Conservation (phyloP, 2,329 filamentous ascomycete species). For the Fusarium multiceps region DNA sequence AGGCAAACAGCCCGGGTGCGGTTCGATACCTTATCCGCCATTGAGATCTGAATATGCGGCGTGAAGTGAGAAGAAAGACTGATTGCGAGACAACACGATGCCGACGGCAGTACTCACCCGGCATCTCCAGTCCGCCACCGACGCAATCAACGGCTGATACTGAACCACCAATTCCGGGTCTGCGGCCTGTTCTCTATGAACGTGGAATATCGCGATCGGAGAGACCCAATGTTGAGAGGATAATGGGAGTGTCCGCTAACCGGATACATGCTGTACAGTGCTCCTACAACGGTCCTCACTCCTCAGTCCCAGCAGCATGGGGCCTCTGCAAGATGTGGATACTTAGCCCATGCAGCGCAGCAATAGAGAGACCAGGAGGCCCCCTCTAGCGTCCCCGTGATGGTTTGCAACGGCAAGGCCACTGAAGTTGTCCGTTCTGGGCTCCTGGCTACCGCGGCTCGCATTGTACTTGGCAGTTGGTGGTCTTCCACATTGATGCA, state of each 20-base stretch:
- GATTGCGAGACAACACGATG: slow-evolving; percentile 28
- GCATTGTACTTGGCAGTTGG: slow-evolving; percentile 34
- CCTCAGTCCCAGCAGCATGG: slow-evolving; percentile 40
- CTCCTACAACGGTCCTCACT: slow-evolving; percentile 4
- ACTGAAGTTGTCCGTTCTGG: slow-evolving; percentile 5
- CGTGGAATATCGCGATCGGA: slow-evolving; percentile 35
- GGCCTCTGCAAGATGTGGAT: slow-evolving; percentile 39
- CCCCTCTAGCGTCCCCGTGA: slow-evolving; percentile 33
- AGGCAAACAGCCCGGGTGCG: slow-evolving; percentile 1
- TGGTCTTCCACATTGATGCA: slow-evolving; percentile 25
- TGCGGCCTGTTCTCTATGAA: slow-evolving; percentile 3
- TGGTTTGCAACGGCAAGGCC: slow-evolving; percentile 40
- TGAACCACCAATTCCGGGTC: slow-evolving; percentile 35
- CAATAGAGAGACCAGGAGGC: slow-evolving; percentile 22
- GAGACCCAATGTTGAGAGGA: slow-evolving; percentile 23
- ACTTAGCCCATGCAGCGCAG: slow-evolving; percentile 35
- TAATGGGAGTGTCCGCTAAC: slow-evolving; percentile 4
- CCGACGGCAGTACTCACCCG: slow-evolving; percentile 44
- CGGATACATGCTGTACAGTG: slow-evolving; percentile 14
- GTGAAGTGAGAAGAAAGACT: slow-evolving; percentile 25
- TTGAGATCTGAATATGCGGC: slow-evolving; percentile 8
- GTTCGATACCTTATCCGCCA: slow-evolving; percentile 5
- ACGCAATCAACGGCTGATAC: slow-evolving; percentile 39
- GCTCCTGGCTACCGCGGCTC: slow-evolving; percentile 46
- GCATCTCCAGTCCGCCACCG: slow-evolving; percentile 43